phyloP scores from a whole-genome alignment of 1,284 basidiomycete genomes.

The Takashimella koratensis region DNA sequence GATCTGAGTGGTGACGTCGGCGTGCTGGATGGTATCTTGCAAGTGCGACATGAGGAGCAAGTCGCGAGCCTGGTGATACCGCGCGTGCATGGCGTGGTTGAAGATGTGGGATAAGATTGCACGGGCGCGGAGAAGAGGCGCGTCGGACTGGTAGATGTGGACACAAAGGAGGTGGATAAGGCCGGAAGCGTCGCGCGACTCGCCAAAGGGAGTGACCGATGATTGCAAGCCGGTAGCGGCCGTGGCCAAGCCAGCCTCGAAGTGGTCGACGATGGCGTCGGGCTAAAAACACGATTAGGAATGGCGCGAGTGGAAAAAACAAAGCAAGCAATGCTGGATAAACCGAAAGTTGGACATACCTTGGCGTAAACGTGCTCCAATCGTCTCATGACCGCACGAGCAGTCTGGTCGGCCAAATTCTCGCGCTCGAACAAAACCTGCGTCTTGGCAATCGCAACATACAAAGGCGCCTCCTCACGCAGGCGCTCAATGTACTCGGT shows the following conservation, averaged over 20 bases:
- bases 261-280: conserved; percentile 84
- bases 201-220: conserved; percentile 58
- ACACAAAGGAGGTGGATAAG: conserved; percentile 88
- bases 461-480: conserved; percentile 92
- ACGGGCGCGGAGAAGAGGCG: conserved; percentile 86
- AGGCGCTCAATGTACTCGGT: conserved; percentile 96
- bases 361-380: conserved; percentile 98
- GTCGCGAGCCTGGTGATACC: conserved; percentile 95
- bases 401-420: conserved; percentile 69
- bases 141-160: conserved; percentile 87
- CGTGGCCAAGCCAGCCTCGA: conserved; percentile 66
- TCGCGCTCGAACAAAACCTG: conserved; percentile 87
- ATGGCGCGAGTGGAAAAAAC: no score
- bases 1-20: conserved; percentile 96
- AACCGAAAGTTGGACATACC: conserved; percentile 52
- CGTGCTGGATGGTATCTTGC: conserved; percentile 91
- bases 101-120: conserved; percentile 98
- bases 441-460: conserved; percentile 86
- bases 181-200: conserved; percentile 56
- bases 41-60: conserved; percentile 99
- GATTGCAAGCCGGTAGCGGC: conserved; percentile 56
- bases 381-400: conserved; percentile 87
- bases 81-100: conserved; percentile 92
- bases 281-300: conserved; percentile 56
- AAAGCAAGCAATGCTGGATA: conserved; percentile 6